A percentile compares a stretch with the other conserved stretches of the same genome.
Conservation (phyloP, 148 eudicot species). For the Linanthus parryae region DNA sequence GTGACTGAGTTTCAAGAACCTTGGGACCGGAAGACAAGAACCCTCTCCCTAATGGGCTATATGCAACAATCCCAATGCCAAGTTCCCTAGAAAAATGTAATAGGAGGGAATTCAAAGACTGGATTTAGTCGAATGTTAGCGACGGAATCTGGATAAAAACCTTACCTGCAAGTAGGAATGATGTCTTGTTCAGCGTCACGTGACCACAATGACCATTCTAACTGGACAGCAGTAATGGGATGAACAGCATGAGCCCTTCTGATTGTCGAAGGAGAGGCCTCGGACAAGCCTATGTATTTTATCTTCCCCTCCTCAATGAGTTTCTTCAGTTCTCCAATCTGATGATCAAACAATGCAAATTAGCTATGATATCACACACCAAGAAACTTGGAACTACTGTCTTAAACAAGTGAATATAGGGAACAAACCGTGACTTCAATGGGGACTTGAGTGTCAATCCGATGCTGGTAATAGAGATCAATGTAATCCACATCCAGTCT, state of each 20-base stretch:
- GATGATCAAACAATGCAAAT: background rate
- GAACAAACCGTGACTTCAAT: slow-evolving; percentile 2
- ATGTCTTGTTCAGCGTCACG: slow-evolving; percentile 41
- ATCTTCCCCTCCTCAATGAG: slow-evolving; percentile 53
- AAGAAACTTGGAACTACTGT: no score
- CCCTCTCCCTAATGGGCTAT: slow-evolving; percentile 23
- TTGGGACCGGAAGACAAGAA: slow-evolving; percentile 11
- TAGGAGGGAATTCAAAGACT: background rate
- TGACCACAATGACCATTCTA: slow-evolving; percentile 47
- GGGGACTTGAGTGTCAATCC: background rate
- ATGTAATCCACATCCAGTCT: background rate
- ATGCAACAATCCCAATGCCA: slow-evolving; percentile 22
- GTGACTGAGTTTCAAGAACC: slow-evolving; percentile 2
- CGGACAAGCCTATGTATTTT: slow-evolving; percentile 44
- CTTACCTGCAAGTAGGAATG: slow-evolving; percentile 39
- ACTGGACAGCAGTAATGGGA: slow-evolving; percentile 43
- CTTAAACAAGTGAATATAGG: background rate
- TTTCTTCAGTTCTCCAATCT: slow-evolving; percentile 50
- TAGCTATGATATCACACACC: background rate
- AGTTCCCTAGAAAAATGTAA: slow-evolving; percentile 7
- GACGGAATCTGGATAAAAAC: no score
- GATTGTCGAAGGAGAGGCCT: slow-evolving; percentile 35
- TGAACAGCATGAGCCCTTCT: slow-evolving; percentile 47
- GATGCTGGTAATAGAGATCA: slow-evolving; percentile 4
- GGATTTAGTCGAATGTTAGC: no score